Percentiles rank a stretch among this genome's conserved stretches.
Evolutionary conservation across 208 protist species (phyloP).

Genomic region (Acanthamoeba lenticulata): DNA sequence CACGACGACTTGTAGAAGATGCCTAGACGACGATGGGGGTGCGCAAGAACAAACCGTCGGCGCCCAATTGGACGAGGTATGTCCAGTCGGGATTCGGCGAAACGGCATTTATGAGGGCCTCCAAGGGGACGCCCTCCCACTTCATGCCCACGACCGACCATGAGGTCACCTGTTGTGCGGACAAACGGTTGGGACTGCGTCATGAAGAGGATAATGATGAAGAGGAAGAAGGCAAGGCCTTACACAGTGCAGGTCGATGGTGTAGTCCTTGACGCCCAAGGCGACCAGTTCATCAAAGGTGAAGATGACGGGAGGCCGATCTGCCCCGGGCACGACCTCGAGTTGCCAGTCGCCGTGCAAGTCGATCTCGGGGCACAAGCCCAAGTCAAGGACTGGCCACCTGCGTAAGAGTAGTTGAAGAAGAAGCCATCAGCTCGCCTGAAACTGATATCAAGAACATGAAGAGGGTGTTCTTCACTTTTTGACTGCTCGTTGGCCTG

Average conservation of each 20-base stretch:
- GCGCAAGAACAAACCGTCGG: not conserved
- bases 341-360: not conserved
- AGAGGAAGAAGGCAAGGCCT: not conserved
- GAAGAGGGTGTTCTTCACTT: too few relatives aligned
- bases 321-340: not conserved
- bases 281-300: not conserved
- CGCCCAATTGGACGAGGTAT: not conserved
- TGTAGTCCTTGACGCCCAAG: not conserved
- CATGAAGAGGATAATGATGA: too few relatives aligned
- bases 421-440: too few relatives aligned
- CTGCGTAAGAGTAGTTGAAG: not conserved
- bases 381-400: constrained; percentile 6
- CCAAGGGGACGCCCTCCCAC: not conserved
- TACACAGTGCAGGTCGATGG: constrained; percentile 15
- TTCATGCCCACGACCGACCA: not conserved
- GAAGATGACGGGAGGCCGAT: not conserved
- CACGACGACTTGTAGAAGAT: too few relatives aligned
- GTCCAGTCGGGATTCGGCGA: not conserved
- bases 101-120: not conserved
- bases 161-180: not conserved
- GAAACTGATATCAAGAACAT: too few relatives aligned
- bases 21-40: too few relatives aligned
- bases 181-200: too few relatives aligned
- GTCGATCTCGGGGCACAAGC: not conserved
- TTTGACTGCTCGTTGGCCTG: not conserved